Conservation (phyloP, 257 asterid genomes). For the Rehmannia glutinosa region DNA sequence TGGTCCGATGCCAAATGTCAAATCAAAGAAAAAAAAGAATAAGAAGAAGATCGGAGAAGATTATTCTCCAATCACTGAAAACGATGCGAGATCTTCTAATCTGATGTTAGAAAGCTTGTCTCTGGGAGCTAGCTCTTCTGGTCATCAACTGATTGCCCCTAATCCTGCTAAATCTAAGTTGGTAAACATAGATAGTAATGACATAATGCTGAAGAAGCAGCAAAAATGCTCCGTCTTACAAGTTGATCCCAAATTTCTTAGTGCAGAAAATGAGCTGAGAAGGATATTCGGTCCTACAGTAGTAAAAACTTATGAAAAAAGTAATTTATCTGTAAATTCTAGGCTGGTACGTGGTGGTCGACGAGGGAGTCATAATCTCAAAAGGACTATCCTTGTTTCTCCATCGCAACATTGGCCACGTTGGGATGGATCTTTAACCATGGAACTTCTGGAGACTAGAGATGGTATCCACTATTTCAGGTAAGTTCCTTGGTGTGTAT, state of each 20-base stretch:
- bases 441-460: slow-evolving; percentile 75
- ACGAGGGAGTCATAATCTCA: slow-evolving; percentile 66
- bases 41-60: slow-evolving; percentile 52
- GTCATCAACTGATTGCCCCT: slow-evolving; percentile 29
- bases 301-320: slow-evolving; percentile 70
- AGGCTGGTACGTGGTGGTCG: slow-evolving; percentile 63
- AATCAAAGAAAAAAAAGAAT: slow-evolving; percentile 55
- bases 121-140: slow-evolving; percentile 48
- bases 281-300: slow-evolving; percentile 91
- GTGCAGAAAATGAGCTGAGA: slow-evolving; percentile 87
- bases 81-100: slow-evolving; percentile 23
- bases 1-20: slow-evolving; percentile 29
- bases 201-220: slow-evolving; percentile 33
- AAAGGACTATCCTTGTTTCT: slow-evolving; percentile 72
- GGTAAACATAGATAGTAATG: slow-evolving; percentile 27
- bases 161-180: slow-evolving; percentile 25
- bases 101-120: slow-evolving; percentile 40
- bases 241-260: slow-evolving; percentile 79
- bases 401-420: slow-evolving; percentile 94
- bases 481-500: slow-evolving; percentile 25
- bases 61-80: slow-evolving; percentile 15
- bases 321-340: slow-evolving; percentile 50
- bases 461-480: slow-evolving; percentile 69
- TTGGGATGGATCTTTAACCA: slow-evolving; percentile 90
- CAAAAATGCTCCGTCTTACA: slow-evolving; percentile 43